Evolutionary conservation across 2,329 filamentous ascomycete genomes (phyloP).

Genomic region (Huntiella abstrusa): DNA sequence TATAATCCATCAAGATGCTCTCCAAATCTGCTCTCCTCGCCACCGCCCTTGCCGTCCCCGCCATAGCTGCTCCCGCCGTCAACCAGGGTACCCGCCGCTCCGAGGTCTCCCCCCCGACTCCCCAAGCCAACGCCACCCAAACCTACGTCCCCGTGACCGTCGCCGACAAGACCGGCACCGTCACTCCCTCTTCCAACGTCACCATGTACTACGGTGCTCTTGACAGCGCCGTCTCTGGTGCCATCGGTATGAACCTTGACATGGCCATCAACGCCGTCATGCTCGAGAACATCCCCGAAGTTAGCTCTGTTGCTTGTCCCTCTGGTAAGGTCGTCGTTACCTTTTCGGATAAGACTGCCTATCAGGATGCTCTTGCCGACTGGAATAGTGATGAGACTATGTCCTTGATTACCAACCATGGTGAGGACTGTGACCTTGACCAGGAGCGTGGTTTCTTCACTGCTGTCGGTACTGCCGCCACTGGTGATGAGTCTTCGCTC

Average conservation of each 20-base stretch:
- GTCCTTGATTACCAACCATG: conserved; percentile 24
- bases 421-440: conserved; percentile 22
- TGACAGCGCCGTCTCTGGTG: conserved; percentile 11
- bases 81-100: background rate
- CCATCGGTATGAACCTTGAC: conserved; percentile 14
- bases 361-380: conserved; percentile 11
- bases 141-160: conserved; percentile 9
- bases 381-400: conserved; percentile 14
- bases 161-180: conserved; percentile 10
- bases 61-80: background rate
- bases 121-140: conserved; percentile 1
- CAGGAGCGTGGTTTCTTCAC: conserved; percentile 23
- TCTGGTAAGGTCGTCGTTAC: conserved; percentile 12
- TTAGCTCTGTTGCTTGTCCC: conserved; percentile 12
- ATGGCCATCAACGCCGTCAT: conserved; percentile 14
- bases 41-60: background rate
- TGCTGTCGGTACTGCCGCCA: conserved; percentile 15
- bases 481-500: background rate
- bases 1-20: background rate
- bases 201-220: conserved; percentile 12
- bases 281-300: conserved; percentile 13
- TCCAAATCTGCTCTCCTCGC: background rate
- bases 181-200: conserved; percentile 1
- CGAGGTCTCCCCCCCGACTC: too few relatives aligned
- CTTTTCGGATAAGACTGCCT: conserved; percentile 11